Evolutionary conservation across 306 rosid genomes (phyloP), one percentile per base, ranked within the genome.

Genomic region (Begonia peltatifolia): DNA sequence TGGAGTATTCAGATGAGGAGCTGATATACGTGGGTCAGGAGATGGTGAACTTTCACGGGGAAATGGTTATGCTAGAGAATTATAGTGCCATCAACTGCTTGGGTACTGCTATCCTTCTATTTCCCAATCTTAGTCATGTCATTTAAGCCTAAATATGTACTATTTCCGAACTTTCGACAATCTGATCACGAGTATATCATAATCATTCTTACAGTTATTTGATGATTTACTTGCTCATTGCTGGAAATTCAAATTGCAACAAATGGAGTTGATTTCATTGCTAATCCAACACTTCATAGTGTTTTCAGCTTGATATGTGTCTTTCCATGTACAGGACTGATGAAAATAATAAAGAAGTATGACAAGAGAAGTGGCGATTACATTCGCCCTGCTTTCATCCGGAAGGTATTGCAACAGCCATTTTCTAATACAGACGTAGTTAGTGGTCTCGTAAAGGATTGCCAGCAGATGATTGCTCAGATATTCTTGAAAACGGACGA

Each of bases 1-100:
- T 75, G 41, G 68, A 75, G 66, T 82, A 71, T 71, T 78, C 81
- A 51, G 67, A 73, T 15, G 75, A 50, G 41, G 87, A 82, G 78
- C 58, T 76, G 76, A 74, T 77, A 67, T 52, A 70, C 14, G 70
- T 79, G 16, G 80, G 93, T 67, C 80, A 81, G 61, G 86, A 80
- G 59, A 71, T 82, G 38, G 97, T 82, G 55, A 90, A 89, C 66
- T 68, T 89, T 64, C 95, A 89, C 57, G 97, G 97, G 61, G 97
- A 89, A 71, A 82, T 89, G 95, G 84, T 89, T 68, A 68, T 89
- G 80, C 63, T 89, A 62, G 94, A 74, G 74, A 89, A 84, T 64
- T 85, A 89, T 55, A 84, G 94, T 56, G 76, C 79, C 60, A 87
- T 89, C 38, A 89, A 89, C 74, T 85, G 78, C 67, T 84, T 81